Conservation (phyloP, 768 basidiomycete genomes). For the Kwoniella dendrophila region DNA sequence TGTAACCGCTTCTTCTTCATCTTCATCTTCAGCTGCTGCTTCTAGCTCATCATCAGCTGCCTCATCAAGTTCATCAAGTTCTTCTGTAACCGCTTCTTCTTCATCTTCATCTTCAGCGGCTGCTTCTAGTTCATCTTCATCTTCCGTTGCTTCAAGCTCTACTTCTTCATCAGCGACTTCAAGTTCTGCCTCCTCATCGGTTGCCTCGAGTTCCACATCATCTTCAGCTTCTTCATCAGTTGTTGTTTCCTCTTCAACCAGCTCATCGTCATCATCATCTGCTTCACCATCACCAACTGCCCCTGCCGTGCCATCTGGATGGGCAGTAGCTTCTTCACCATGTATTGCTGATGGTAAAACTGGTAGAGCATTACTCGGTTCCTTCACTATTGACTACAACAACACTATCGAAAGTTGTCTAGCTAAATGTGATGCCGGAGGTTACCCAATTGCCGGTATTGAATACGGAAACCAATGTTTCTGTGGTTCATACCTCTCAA, state of each 20-base stretch:
- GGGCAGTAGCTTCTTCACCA: constrained; percentile 22
- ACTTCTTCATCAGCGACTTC: constrained; percentile 7
- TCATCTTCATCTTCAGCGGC: constrained; percentile 17
- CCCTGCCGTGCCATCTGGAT: constrained; percentile 20
- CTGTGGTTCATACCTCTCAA: constrained; percentile 62
- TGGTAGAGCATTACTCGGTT: constrained; percentile 26
- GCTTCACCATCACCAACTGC: constrained; percentile 21
- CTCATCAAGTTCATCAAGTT: constrained; percentile 1
- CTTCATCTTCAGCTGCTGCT: constrained; percentile 11
- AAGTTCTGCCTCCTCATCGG: constrained; percentile 9
- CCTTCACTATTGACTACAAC: constrained; percentile 18
- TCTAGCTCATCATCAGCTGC: constrained; percentile 6
- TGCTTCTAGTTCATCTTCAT: constrained; percentile 8
- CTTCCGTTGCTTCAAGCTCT: constrained; percentile 7
- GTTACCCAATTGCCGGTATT: constrained; percentile 28
- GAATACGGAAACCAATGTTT: constrained; percentile 55
- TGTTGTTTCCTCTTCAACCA: constrained; percentile 15
- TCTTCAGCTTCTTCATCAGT: constrained; percentile 11
- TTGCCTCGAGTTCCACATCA: constrained; percentile 4
- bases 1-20: constrained; percentile 2
- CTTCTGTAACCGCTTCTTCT: constrained; percentile 8
- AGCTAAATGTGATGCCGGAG: constrained; percentile 19
- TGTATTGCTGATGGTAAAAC: constrained; percentile 32
- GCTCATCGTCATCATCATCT: constrained; percentile 23
- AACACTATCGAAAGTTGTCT: constrained; percentile 29